phyloP scores from a whole-genome alignment of 2,329 filamentous ascomycete genomes.

The Fusarium sp. region DNA sequence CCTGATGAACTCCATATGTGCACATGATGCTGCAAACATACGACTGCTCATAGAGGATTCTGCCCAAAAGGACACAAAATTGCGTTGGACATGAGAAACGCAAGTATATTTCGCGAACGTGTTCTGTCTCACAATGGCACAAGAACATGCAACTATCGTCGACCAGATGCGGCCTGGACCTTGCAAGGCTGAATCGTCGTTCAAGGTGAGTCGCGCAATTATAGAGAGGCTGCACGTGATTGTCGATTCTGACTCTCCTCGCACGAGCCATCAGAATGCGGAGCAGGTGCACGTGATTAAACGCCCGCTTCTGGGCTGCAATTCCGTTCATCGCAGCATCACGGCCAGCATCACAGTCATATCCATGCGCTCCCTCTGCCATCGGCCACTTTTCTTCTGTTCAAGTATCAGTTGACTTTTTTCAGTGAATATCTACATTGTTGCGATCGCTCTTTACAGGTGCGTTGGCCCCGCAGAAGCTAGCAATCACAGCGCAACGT shows the following conservation, averaged over 20 bases:
- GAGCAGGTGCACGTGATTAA: conserved; percentile 42
- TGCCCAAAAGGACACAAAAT: not conserved
- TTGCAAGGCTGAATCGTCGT: conserved; percentile 12
- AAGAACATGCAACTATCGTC: not conserved
- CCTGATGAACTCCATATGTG: not conserved
- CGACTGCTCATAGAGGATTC: not conserved
- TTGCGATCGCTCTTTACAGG: conserved; percentile 50
- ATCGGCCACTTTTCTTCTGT: conserved; percentile 51
- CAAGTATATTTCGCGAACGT: not conserved
- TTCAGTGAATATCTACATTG: conserved; percentile 47
- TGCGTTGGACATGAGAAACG: not conserved
- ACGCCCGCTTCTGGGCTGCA: conserved; percentile 32
- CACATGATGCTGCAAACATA: conserved; percentile 2
- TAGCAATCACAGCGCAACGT: conserved; percentile 35
- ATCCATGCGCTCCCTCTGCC: conserved; percentile 40
- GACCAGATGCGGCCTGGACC: not conserved
- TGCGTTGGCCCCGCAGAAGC: conserved; percentile 35
- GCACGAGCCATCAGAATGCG: conserved; percentile 39
- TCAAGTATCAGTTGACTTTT: conserved; percentile 52
- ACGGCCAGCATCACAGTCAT: conserved; percentile 35
- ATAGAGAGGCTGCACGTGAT: conserved; percentile 38
- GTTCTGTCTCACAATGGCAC: not conserved
- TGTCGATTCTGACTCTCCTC: not conserved
- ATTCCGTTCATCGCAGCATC: conserved; percentile 36
- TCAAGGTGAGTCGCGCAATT: not conserved